Evolutionary conservation across 2,329 filamentous ascomycete species (phyloP).

Genomic region (Cladosporium halotolerans): DNA sequence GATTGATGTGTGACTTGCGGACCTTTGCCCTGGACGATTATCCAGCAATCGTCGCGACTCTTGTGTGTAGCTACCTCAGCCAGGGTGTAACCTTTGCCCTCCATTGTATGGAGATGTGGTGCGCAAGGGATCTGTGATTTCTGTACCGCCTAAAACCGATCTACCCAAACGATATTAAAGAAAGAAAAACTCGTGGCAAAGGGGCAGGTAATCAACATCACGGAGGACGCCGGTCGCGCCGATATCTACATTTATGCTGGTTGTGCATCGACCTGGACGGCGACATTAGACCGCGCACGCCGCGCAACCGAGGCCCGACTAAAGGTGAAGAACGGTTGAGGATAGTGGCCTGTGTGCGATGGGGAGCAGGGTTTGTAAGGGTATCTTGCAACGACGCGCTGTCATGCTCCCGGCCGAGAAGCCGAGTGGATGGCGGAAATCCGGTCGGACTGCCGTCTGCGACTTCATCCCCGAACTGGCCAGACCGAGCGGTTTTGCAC

Average conservation of each 20-base stretch:
- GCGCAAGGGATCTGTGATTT: no score
- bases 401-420: no score
- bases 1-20: not conserved
- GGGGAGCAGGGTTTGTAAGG: not conserved
- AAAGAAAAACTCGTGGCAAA: no score
- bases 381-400: not conserved
- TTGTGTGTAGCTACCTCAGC: constrained; percentile 96
- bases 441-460: no score
- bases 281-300: not conserved
- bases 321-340: not conserved
- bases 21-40: constrained; percentile 77
- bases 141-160: no score
- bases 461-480: no score
- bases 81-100: constrained; percentile 16
- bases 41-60: constrained; percentile 92
- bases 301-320: not conserved
- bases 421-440: no score
- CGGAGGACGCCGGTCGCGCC: no score
- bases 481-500: no score
- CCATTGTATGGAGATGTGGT: not conserved
- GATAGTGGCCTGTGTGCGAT: not conserved
- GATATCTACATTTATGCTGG: no score
- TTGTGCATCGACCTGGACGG: not conserved
- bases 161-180: no score
- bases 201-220: no score